Evolutionary conservation across 257 asterid genomes (phyloP).

Genomic region (Scutellaria baicalensis): DNA sequence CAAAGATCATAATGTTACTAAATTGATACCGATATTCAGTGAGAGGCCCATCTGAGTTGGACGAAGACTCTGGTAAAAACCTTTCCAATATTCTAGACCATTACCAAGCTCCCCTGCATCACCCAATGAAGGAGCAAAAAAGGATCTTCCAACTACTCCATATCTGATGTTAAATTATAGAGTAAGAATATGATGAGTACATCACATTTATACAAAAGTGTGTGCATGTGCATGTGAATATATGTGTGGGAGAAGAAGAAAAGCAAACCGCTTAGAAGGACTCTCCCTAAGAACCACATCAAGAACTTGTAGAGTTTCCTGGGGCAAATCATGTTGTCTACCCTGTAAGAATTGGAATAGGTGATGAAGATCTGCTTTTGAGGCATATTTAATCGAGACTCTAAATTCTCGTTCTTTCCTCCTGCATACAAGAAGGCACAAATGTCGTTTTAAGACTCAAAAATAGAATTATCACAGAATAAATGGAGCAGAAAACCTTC

Average conservation of each 20-base stretch:
- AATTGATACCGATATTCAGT: constrained; percentile 50
- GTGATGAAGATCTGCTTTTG: constrained; percentile 51
- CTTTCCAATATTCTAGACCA: constrained; percentile 70
- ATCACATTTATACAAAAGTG: neutral
- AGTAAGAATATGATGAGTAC: neutral
- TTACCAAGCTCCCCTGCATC: constrained; percentile 35
- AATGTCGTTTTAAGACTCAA: neutral
- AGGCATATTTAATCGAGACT: constrained; percentile 56
- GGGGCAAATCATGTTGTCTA: constrained; percentile 53
- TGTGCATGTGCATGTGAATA: neutral
- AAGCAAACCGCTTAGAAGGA: constrained; percentile 33
- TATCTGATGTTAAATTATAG: constrained; percentile 32
- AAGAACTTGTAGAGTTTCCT: constrained; percentile 64
- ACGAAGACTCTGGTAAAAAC: constrained; percentile 77
- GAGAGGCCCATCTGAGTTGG: constrained; percentile 95
- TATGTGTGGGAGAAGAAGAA: neutral
- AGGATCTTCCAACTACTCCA: constrained; percentile 68
- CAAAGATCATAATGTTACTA: neutral
- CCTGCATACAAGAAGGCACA: constrained; percentile 30
- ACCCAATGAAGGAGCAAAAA: constrained; percentile 39
- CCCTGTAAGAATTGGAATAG: constrained; percentile 40
- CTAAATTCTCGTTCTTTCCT: constrained; percentile 58
- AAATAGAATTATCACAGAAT: neutral
- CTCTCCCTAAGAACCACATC: constrained; percentile 71
- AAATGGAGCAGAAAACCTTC: neutral